Conservation (phyloP, 345 rosid genomes). For the Sisymbrium irio region DNA sequence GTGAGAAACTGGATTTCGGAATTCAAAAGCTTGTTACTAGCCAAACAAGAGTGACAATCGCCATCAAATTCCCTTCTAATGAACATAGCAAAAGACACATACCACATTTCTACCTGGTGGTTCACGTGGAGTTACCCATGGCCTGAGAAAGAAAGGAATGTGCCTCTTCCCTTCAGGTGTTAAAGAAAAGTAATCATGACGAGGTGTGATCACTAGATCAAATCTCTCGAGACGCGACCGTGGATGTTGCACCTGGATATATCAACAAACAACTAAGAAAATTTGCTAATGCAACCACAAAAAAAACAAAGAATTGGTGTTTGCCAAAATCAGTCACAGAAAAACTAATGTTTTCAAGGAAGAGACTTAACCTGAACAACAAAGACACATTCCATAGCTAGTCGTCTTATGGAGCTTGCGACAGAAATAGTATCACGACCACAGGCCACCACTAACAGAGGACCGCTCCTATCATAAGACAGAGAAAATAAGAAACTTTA, state of each 20-base stretch:
- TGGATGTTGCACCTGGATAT: conserved; percentile 89
- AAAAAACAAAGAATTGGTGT: not conserved
- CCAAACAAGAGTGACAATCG: not conserved
- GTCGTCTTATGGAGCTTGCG: conserved; percentile 75
- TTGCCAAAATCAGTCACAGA: not conserved
- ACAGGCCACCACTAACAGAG: conserved; percentile 84
- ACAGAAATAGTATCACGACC: conserved; percentile 76
- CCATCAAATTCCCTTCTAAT: not conserved
- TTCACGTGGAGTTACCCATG: conserved; percentile 77
- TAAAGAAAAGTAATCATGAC: conserved; percentile 79
- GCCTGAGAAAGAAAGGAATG: conserved; percentile 66
- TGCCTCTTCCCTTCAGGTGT: conserved; percentile 67
- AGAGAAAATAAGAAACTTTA: not conserved
- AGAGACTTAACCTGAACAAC: conserved; percentile 69
- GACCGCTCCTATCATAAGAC: conserved; percentile 57
- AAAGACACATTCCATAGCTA: conserved; percentile 75
- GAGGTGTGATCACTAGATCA: conserved; percentile 88
- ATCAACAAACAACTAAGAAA: not conserved
- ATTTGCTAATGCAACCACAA: not conserved
- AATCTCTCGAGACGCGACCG: conserved; percentile 66
- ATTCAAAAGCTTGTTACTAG: conserved; percentile 26
- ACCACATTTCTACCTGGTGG: conserved; percentile 82
- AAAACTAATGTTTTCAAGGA: not conserved
- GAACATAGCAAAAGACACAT: conserved; percentile 33
- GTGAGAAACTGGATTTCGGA: conserved; percentile 62